Conservation (phyloP, 352 stramenopile species). For the Globisporangium parvum region DNA sequence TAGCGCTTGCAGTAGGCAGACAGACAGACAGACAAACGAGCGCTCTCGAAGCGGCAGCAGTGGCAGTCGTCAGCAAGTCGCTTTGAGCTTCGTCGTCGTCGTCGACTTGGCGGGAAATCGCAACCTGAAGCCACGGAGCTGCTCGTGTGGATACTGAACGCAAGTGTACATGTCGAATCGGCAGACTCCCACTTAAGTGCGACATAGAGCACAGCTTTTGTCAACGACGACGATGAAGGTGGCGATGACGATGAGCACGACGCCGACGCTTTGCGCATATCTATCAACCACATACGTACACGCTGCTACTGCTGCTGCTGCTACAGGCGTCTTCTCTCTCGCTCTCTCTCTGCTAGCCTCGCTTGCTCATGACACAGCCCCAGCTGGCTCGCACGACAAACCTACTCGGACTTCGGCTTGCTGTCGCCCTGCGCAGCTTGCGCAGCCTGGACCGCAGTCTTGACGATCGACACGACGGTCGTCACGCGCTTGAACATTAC, state of each 20-base stretch:
- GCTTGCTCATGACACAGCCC: no score
- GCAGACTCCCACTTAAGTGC: background rate
- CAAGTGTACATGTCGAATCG: background rate
- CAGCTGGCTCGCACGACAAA: background rate
- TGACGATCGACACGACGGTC: constrained; percentile 66
- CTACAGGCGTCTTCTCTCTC: background rate
- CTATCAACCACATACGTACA: background rate
- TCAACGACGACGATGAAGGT: no score
- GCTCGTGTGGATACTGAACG: background rate
- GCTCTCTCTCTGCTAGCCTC: background rate
- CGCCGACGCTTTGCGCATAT: no score
- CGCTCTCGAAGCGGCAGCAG: background rate
- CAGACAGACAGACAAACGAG: background rate
- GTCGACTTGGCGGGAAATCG: background rate
- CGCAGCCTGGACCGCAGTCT: constrained; percentile 50
- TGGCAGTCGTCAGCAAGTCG: background rate
- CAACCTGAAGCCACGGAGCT: background rate
- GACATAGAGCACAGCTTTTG: no score
- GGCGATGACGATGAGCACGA: no score
- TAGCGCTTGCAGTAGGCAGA: background rate
- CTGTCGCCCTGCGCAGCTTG: constrained; percentile 32
- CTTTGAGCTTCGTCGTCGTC: background rate
- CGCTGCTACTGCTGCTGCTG: no score
- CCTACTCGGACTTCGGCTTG: constrained; percentile 70
- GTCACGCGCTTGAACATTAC: constrained; percentile 84